These are phyloP conservation scores for Speleostelium caveatum DNA, from an alignment of 78 protist genomes.

Conservation along the genomic window DNA sequence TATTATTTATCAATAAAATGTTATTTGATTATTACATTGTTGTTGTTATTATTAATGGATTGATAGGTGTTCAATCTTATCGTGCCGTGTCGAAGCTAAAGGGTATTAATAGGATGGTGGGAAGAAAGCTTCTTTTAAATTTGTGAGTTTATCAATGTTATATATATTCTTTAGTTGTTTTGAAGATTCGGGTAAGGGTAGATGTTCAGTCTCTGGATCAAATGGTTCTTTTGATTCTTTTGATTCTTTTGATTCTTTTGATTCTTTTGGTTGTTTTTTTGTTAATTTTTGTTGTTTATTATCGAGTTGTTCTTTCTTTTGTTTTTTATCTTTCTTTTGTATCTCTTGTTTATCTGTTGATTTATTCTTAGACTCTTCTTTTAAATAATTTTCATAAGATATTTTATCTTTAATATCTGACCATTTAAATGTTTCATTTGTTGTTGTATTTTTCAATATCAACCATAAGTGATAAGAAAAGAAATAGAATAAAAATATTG, in stretches of 20 bases:
- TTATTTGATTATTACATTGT: too few relatives aligned
- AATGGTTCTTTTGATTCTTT: neutral
- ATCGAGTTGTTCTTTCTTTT: neutral
- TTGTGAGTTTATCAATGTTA: neutral
- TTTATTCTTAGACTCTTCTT: neutral
- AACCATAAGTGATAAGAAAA: conserved; percentile 58
- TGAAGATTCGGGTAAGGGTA: conserved; percentile 48
- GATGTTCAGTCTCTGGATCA: neutral
- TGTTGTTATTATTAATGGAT: too few relatives aligned
- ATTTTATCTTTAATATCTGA: conserved; percentile 64
- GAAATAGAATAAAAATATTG: conserved; percentile 59
- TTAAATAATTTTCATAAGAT: conserved; percentile 14
- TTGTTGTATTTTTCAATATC: conserved; percentile 44
- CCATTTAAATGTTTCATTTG: conserved; percentile 75
- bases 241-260: neutral
- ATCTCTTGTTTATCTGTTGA: neutral
- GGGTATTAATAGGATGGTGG: conserved; percentile 3
- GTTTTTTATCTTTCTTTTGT: neutral
- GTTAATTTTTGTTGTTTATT: conserved; percentile 13
- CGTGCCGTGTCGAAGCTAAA: too few relatives aligned
- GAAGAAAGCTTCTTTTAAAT: conserved; percentile 28
- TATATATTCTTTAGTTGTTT: conserved; percentile 58
- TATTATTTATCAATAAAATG: too few relatives aligned
- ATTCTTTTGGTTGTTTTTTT: neutral
- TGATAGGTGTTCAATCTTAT: too few relatives aligned